Base-by-base conservation (phyloP, 202 grass and related monocot species). In the Zizania palustris region DNA sequence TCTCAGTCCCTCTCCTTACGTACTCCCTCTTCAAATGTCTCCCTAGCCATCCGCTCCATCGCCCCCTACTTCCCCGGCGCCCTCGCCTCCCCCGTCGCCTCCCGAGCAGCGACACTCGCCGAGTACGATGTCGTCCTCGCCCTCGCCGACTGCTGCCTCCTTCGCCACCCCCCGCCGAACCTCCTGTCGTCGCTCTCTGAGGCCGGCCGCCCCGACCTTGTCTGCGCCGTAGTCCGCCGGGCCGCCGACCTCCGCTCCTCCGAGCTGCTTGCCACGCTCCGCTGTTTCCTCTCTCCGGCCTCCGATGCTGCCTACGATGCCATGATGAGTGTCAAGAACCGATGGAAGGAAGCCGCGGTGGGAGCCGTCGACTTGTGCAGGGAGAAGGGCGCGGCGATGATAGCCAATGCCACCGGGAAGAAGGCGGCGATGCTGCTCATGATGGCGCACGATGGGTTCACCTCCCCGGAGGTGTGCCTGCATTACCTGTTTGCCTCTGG, bases 371-470 rank as follows among this genome's bases (percentile, higher is more conserved):
- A 66, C 49, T 92, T 63, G 66, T 86, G 75, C 59, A 58, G 43
- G n/a, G 74, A 90, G 28, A 48, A 74, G 38, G 67, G 55, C 37
- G 20, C 75, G 0, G 71, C 56, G 10, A 87, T 78, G 80, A 87
- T 82, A 56, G 53, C 39, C 5, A 74, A 49, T 15, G 57, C 57
- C 3, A 3, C 42, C 39, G 51, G 66, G 8, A 90, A 82, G 56
- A 85, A 56, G 21, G 85, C 87, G 0, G 85, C 87, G 9, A 21
- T 90, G 86, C 85, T 92, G 58, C 84, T 97, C 45, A 92, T 97
- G 91, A 87, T 93, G 75, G 89, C 88, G 3, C 82, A 90, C 60
- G 94, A 93, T 28, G 86, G 80, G 1, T 97, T 93, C 85, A 40
- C 85, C 19, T 86, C 91, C 5, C 86, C 85, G 0, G 86, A 97